Conservation (phyloP, 495 filamentous ascomycete genomes). For the Penicillium ochrochloron region DNA sequence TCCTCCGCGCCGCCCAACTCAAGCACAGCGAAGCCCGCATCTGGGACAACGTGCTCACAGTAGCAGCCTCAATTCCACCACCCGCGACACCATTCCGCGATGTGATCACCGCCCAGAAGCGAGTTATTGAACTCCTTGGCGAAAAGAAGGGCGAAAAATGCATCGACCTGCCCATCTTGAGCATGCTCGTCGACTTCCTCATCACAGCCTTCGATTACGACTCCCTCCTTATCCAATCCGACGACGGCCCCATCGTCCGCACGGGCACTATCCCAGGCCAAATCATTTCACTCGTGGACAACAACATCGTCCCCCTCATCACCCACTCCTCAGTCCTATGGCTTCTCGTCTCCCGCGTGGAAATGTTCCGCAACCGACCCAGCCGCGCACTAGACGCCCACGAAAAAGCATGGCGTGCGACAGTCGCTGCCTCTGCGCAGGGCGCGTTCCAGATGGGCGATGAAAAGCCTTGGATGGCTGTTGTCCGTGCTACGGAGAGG, state of each 20-base stretch:
- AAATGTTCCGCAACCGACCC: constrained; percentile 69
- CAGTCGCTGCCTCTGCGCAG: constrained; percentile 55
- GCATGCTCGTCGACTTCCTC: constrained; percentile 71
- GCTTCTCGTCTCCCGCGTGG: constrained; percentile 71
- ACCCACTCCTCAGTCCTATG: constrained; percentile 77
- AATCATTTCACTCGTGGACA: constrained; percentile 74
- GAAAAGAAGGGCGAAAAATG: constrained; percentile 71
- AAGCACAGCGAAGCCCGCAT: constrained; percentile 86
- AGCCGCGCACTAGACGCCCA: constrained; percentile 74
- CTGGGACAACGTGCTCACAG: constrained; percentile 92
- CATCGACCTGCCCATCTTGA: constrained; percentile 74
- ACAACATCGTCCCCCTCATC: constrained; percentile 76
- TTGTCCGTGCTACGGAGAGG: constrained; percentile 53
- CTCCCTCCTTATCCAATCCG: constrained; percentile 36
- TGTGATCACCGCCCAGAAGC: constrained; percentile 69
- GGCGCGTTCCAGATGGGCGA: constrained; percentile 55
- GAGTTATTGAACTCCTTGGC: constrained; percentile 76
- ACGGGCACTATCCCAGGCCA: constrained; percentile 53
- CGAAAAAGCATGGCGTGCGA: constrained; percentile 87
- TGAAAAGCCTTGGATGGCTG: constrained; percentile 52
- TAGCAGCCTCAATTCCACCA: constrained; percentile 76
- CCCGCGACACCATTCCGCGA: constrained; percentile 73
- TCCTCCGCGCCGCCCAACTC: constrained; percentile 79
- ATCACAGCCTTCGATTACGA: constrained; percentile 55
- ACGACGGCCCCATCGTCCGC: constrained; percentile 38